These are phyloP conservation scores for Auricularia heimuer DNA, from an alignment of 768 basidiomycete genomes.

Conservation along the genomic window DNA sequence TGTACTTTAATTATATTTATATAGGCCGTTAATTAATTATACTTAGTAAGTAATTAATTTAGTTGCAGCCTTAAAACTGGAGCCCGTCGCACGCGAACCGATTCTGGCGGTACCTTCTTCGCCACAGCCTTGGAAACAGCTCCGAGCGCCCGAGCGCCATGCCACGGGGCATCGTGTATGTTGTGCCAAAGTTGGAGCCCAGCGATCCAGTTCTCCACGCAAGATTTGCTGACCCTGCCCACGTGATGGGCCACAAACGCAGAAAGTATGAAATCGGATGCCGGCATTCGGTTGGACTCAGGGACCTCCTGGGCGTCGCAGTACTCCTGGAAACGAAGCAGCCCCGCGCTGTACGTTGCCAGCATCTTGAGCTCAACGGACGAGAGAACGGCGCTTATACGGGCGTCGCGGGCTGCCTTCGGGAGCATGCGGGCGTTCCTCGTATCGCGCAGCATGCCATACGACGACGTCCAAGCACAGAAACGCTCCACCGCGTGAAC, in stretches of 20 bases:
- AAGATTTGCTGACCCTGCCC: constrained; percentile 5
- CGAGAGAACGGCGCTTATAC: not conserved
- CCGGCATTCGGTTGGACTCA: constrained; percentile 22
- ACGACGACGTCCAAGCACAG: not conserved
- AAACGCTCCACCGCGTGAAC: not conserved
- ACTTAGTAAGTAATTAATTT: no score
- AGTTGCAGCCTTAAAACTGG: not conserved
- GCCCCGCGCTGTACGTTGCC: constrained; percentile 21
- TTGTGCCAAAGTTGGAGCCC: constrained; percentile 30
- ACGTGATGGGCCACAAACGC: constrained; percentile 18
- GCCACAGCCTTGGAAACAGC: constrained; percentile 1
- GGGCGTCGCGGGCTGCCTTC: not conserved
- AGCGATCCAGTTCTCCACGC: constrained; percentile 26
- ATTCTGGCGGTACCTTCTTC: not conserved
- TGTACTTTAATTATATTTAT: no score
- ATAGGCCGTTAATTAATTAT: no score
- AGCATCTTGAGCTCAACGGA: not conserved
- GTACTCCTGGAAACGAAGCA: constrained; percentile 27
- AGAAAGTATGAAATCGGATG: constrained; percentile 18
- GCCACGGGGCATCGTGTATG: constrained; percentile 26
- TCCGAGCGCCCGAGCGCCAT: constrained; percentile 16
- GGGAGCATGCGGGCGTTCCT: not conserved
- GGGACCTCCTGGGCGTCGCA: constrained; percentile 26
- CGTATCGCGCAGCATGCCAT: not conserved
- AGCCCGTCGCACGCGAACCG: constrained; percentile 5